Evolutionary conservation across 768 basidiomycete genomes (phyloP).

Genomic region (Mycena albidolilacea): DNA sequence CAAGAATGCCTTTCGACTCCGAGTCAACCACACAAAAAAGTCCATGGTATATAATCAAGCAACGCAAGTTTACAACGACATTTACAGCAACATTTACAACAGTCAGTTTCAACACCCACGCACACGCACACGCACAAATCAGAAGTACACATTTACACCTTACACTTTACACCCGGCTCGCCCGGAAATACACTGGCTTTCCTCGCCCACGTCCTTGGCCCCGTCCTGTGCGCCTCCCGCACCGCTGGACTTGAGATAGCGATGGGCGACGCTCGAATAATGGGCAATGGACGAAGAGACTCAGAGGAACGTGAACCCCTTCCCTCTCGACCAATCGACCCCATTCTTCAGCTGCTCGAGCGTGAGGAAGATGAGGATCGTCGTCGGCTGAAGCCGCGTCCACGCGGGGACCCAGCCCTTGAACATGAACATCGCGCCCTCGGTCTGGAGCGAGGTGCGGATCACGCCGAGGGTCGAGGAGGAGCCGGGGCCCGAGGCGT

Average conservation of each 20-base stretch:
- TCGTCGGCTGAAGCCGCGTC: constrained; percentile 89
- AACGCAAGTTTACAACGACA: neutral
- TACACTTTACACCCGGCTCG: neutral
- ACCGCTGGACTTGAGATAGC: no score
- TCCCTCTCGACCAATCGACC: constrained; percentile 71
- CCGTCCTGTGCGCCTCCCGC: no score
- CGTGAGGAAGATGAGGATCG: constrained; percentile 89
- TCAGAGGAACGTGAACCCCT: constrained; percentile 54
- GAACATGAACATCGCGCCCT: constrained; percentile 93
- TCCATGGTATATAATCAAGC: neutral
- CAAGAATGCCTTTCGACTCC: neutral
- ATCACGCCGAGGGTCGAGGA: constrained; percentile 84
- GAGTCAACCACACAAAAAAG: neutral
- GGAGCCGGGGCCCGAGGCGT: constrained; percentile 86
- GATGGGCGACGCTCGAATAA: neutral
- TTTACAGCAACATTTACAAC: neutral
- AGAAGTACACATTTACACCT: neutral
- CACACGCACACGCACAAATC: neutral
- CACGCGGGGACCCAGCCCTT: constrained; percentile 94
- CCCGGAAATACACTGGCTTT: neutral
- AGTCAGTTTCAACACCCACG: neutral
- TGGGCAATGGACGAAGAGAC: neutral
- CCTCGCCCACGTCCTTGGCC: no score
- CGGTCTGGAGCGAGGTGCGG: constrained; percentile 73
- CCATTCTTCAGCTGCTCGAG: constrained; percentile 85